A percentile compares a stretch with the other conserved stretches of the same genome.
These are phyloP conservation scores for Vicia sativa DNA, from an alignment of 306 rosid genomes.

Conservation along the genomic window DNA sequence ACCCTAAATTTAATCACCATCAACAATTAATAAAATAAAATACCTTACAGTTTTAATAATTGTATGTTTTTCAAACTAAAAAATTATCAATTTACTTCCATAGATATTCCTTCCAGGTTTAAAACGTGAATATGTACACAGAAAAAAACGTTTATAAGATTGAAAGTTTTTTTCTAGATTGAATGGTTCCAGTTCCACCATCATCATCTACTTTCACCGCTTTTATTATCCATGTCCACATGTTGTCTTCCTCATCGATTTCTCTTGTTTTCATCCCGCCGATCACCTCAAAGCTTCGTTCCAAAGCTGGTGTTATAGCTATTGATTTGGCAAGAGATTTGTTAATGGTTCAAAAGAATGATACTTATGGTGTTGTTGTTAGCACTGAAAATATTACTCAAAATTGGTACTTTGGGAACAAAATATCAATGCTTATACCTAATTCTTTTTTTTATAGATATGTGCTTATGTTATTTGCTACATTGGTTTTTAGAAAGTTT, in stretches of 20 bases:
- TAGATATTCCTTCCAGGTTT: too few species aligned
- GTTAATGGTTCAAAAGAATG: constrained; percentile 58
- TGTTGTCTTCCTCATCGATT: constrained; percentile 62
- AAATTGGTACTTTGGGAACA: constrained; percentile 75
- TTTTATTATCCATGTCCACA: constrained; percentile 55
- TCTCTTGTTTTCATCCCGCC: constrained; percentile 52
- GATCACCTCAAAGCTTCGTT: constrained; percentile 33
- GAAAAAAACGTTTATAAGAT: too few species aligned
- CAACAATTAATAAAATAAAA: too few species aligned
- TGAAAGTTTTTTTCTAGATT: too few species aligned
- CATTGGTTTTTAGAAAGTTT: constrained; percentile 49
- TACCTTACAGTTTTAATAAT: too few species aligned
- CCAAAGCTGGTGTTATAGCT: constrained; percentile 56
- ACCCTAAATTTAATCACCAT: too few species aligned
- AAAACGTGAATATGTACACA: too few species aligned
- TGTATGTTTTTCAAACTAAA: too few species aligned
- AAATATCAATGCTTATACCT: constrained; percentile 40
- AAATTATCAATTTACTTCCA: too few species aligned
- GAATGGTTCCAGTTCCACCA: too few species aligned
- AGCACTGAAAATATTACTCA: constrained; percentile 75
- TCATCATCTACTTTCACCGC: constrained; percentile 2
- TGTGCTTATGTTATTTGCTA: too few species aligned
- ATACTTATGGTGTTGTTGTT: constrained; percentile 63
- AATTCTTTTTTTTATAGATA: too few species aligned
- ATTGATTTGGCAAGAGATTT: constrained; percentile 68